Base-by-base conservation (phyloP, 2,329 filamentous ascomycete species). In the Scopulariopsis brevicaulis region DNA sequence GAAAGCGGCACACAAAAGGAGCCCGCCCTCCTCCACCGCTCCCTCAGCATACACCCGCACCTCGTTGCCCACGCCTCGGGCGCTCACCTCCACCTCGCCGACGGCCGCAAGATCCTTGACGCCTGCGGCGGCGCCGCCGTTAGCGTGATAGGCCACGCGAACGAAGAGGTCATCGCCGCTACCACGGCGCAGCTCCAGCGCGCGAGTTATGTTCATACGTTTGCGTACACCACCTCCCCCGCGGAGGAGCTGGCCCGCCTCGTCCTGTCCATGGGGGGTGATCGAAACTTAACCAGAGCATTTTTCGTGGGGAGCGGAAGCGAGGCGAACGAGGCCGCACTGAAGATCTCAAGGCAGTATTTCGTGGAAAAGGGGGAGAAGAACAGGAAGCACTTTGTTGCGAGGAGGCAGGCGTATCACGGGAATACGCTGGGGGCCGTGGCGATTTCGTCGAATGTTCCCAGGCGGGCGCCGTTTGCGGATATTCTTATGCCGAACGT, bases 71-170 rank as follows among this genome's bases (percentile, higher is more conserved):
- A 24, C 12, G 54, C 54, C 4, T 34, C 20, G 14, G 67, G 64
- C 28, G 60, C 65, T 52, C 63, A 64, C 57, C 62, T 66, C 59
- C 58, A 60, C 46, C 61, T 65, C 20, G 40, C 46, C 6, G 62
- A 67, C 25, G 85, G 84, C 1, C 76, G 78, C 25, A 18, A 25
- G 1, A 79, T 94, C 51, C 78, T 91, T 15, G 89, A 94, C 67
- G 85, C 83, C 1, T 87, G 85, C 22, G 81, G 85, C 32, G 89
- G 89, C 22, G 86, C 89, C 3, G 87, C 85, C 24, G 87, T 91
- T 3, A 77, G 83, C 11, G 86, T 84, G 65, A 72, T 93, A 11
- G 89, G 89, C 7, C 84, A 90, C 63, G 83, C 81, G 34, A 78
- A 86, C 56, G 65, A 75, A 50, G 74, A 84, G 54, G 81, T 92